Base-by-base conservation (phyloP, 2,329 filamentous ascomycete genomes). In the Epichloe gansuensis region DNA sequence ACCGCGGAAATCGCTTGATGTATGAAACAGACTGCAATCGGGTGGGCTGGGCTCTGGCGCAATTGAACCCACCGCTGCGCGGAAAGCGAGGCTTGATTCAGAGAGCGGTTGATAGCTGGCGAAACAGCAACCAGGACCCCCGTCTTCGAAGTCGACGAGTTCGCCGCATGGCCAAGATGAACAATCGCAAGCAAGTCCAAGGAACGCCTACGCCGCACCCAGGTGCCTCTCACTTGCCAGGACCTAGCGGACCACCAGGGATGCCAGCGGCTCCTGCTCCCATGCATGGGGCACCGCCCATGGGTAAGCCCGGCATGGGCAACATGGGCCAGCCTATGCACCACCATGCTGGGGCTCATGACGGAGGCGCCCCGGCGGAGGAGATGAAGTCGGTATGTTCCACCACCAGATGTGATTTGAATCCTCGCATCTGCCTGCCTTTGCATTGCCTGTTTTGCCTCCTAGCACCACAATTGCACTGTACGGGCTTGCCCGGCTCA, bases 11-110 rank as follows among this genome's bases (percentile, higher is more conserved):
- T 68, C 85, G 93, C 15, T 74, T 96, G 60, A 87, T 93, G 60
- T 98, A 98, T 69, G 93, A 98, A 74, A 96, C 89, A 15, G 93
- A 98, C 72, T 98, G 93, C 77, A 98, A 98, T 72, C 89, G 90
- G 0, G 93, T 98, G n/a, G 93, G 93, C n/a, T 98, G 93, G 93
- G 91, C 91, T 12, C 72, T 98, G 59, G 93, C 93, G 2, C 86
- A 97, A 65, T 74, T 98, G 51, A 98, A 98, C 68, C 85, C 90
- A 7, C 86, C 88, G 54, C 77, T 97, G 55, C 83, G 91, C 57
- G 91, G 91, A 60, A 97, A 97, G 76, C 82, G 93, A 61, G 93
- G 93, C 7, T 77, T 98, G 55, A 98, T 98, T 60, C 93, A 98
- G 73, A 81, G 93, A 58, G 93, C 93, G 2, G 93, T 98, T 45